Evolutionary conservation across 768 basidiomycete species (phyloP), one percentile per base, ranked within the genome.

Genomic region (Amanita fuliginea): DNA sequence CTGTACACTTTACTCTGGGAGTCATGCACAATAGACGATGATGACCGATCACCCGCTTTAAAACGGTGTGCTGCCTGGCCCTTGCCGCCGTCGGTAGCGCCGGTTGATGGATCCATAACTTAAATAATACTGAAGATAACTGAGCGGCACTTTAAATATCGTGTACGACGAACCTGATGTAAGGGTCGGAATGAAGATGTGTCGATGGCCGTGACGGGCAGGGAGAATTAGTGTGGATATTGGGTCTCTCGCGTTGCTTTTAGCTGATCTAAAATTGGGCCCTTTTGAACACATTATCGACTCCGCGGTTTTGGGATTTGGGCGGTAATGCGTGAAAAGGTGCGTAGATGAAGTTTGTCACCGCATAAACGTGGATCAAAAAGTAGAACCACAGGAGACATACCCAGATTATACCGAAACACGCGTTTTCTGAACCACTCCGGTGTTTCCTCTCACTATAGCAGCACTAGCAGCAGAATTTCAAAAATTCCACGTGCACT

Each of bases 181-280:
- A 33, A 34, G 44, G 42, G 22, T 22, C 9, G 32, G 13, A 43
- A 34, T 8, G 22, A 24, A 42, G 32, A 19, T 16, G 14, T 22
- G 46, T 10, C 18, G n/a, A 35, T 34, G 32, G 7, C 10, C 18
- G 16, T 45, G 44, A 35, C n/a, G 30, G 44, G 22, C n/a, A 30
- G 32, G 30, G 34, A 35, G 34, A 18, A 33, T 16, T 19, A 16
- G 32, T 14, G 19, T 26, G 18, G 34, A n/a, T 26, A 35, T 37
- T 8, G 24, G 24, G 14, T 11, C 46, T 47, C 22, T 35, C 16
- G 30, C 11, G 18, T 26, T 37, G 46, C 46, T 47, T 47, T 35
- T 47, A 37, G 35, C 19, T 6, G 46, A 13, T 37, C 46, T 47
- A 47, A 35, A 47, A 26, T 47, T 47, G 46, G 5, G 39, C 46